Evolutionary conservation across 2,329 filamentous ascomycete species (phyloP).

Genomic region (Beauveria asiatica): DNA sequence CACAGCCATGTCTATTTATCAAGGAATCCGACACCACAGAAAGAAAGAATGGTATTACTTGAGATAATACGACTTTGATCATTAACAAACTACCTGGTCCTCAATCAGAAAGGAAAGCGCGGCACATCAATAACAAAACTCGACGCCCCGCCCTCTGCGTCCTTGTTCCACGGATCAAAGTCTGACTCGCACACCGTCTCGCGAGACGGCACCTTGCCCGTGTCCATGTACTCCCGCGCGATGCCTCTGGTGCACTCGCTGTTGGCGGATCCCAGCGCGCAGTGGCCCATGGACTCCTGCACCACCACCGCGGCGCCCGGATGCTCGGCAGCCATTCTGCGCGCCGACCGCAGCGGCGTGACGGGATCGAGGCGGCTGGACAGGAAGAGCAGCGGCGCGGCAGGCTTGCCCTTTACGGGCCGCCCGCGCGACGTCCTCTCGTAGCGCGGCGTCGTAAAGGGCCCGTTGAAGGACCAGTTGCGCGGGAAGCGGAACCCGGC

Average conservation of each 20-base stretch:
- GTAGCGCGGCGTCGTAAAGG: slow-evolving; percentile 12
- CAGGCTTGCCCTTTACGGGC: slow-evolving; percentile 18
- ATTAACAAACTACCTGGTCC: neutral
- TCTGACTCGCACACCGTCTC: slow-evolving; percentile 15
- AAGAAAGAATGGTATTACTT: too few species aligned
- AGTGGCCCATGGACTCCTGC: slow-evolving; percentile 17
- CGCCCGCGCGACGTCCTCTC: slow-evolving; percentile 11
- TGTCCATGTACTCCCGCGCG: slow-evolving; percentile 15
- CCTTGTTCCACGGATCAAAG: slow-evolving; percentile 10
- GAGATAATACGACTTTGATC: neutral
- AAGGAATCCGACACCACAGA: too few species aligned
- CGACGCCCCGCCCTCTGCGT: neutral
- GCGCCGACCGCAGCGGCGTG: slow-evolving; percentile 30
- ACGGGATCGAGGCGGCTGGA: slow-evolving; percentile 30
- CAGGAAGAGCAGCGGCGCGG: slow-evolving; percentile 29
- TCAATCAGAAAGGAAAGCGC: neutral
- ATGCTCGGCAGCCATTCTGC: slow-evolving; percentile 12
- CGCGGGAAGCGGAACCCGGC: slow-evolving; percentile 23
- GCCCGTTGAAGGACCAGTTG: slow-evolving; percentile 22
- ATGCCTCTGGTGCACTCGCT: slow-evolving; percentile 13
- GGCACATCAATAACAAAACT: neutral
- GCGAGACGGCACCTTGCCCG: slow-evolving; percentile 13
- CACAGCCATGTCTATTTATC: too few species aligned
- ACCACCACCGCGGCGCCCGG: slow-evolving; percentile 18
- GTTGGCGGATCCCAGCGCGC: slow-evolving; percentile 5